Evolutionary conservation across 2,329 filamentous ascomycete genomes (phyloP), one percentile per base, ranked within the genome.

Genomic region (Ramichloridium luteum): DNA sequence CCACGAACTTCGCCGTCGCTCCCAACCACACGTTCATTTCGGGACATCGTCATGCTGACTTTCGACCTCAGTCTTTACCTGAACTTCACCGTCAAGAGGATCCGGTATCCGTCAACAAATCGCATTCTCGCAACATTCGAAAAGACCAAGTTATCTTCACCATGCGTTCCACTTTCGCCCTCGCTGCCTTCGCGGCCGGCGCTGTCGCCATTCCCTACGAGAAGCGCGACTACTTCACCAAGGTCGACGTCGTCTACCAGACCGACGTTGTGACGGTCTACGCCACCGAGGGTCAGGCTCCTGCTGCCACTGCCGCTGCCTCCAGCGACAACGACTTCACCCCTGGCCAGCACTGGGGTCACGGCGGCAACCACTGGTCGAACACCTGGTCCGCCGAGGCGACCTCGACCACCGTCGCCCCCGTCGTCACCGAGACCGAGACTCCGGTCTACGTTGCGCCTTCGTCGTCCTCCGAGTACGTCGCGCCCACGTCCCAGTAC

Each of bases 251-350:
- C 22, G 45, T 47, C 31, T 51, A 50, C 36, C 46, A 44, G 32
- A 56, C 52, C 34, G 35, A 54, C 27, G 33, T 51, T 32, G 50
- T 58, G 35, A 57, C 54, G 33, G 49, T 54, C 37, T 54, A 51
- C 27, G 47, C 42, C 25, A 18, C 16, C 14, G 50, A 43, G 18
- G 40, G 25, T 12, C 32, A 36, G 16, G 31, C 36, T 11, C 36
- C 43, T 28, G 28, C 36, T 29, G 39, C 35, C 26, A 12, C 40
- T 12, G 25, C 42, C 25, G 40, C 41, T 12, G 30, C 40, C 27
- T 13, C 37, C 27, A 16, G 37, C 14, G n/a, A n/a, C n/a, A n/a
- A n/a, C n/a, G n/a, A n/a, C n/a, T n/a, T n/a, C n/a, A 17, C 36
- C 12, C 28, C 39, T 25, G 27, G 31, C 23, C 26, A 35, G 16